Evolutionary conservation across 495 filamentous ascomycete genomes (phyloP), one percentile per base, ranked within the genome.

Genomic region (Penicillium paradoxum): DNA sequence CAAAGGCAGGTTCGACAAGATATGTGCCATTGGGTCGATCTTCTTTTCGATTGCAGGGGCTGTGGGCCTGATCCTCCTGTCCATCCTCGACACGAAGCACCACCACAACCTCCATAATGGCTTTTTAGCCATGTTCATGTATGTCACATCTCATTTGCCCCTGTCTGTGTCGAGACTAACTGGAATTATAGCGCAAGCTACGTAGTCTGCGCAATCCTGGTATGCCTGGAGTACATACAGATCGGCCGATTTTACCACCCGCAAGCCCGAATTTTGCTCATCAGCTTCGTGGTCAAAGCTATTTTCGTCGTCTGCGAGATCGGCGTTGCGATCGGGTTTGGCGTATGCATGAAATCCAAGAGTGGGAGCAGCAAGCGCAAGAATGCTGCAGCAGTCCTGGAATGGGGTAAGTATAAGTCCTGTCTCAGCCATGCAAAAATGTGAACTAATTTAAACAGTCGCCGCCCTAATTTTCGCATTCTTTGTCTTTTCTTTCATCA

Each of bases 391-490:
- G 80, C 80, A 4, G 66, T 81, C 18, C 55, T 84, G 40, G 83
- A 86, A 65, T 93, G 88, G 88, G 49, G 72, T 74, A 64, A 22
- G 65, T 27, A 14, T 7, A 8, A 32, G 10, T 4, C 17, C 21
- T 42, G 13, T 18, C 22, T 10, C 14, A 0, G 4, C 33, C 18
- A 14, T 24, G 24, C 6, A 1, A 13, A 21, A 3, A 38, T n/a
- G n/a, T n/a, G n/a, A 21, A 30, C 51, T 53, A 47, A 53, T 18
- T 17, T 18, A 9, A 27, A 19, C 54, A 78, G 67, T 83, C 50
- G 82, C 95, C 53, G 82, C 88, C 19, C 81, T 93, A 59, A 72
- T 95, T 53, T 95, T 91, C 67, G 86, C 82, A 25, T 84, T 87
- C 64, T 92, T 90, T 69, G 74, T 91, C 46, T 75, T 90, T 45